Evolutionary conservation across 2,329 filamentous ascomycete genomes (phyloP), one percentile per base, ranked within the genome.

Genomic region (Ceratocystis lukuohia): DNA sequence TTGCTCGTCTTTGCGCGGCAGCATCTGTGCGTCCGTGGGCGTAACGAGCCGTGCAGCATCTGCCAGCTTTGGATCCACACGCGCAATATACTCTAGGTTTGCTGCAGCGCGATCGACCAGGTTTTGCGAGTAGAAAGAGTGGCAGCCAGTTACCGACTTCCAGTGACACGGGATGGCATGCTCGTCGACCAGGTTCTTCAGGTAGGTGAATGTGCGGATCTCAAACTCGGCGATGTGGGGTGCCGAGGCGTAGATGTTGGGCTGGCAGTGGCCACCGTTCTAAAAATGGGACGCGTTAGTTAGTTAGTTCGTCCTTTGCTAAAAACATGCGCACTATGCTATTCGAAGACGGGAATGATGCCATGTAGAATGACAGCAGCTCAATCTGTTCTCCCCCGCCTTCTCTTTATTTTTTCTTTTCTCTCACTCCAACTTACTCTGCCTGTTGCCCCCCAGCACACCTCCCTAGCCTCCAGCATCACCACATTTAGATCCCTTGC

Each of bases 381-480:
- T 2, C 10, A 50, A 22, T 50, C n/a, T 37, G 33, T 12, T 22
- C 2, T 22, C n/a, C 46, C 46, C n/a, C 46, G n/a, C 33, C 41
- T 25, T 30, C 53, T 57, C 53, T 10, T 7, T 22, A 3, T 22
- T 30, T 17, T 17, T 33, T 22, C n/a, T n/a, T 17, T 10, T n/a
- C 46, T 20, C 46, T 50, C 46, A 5, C n/a, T 48, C 20, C 22
- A 5, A 79, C 84, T 79, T 72, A 89, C 87, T 72, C 88, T 77
- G n/a, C 89, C 88, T 0, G 88, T 93, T n/a, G 89, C 89, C 20
- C 89, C 89, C 83, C 84, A 91, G 72, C 88, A 92, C 3, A 86
- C 88, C 77, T 92, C 88, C 71, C 89, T 80, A 15, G 89, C 89
- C 75, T 93, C 89, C 4, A 93, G 78, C 77, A 92, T 81, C 5